Percentiles rank a stretch among this genome's conserved stretches.
Evolutionary conservation across 345 rosid species (phyloP).

Genomic region (Eucalyptus sp.): DNA sequence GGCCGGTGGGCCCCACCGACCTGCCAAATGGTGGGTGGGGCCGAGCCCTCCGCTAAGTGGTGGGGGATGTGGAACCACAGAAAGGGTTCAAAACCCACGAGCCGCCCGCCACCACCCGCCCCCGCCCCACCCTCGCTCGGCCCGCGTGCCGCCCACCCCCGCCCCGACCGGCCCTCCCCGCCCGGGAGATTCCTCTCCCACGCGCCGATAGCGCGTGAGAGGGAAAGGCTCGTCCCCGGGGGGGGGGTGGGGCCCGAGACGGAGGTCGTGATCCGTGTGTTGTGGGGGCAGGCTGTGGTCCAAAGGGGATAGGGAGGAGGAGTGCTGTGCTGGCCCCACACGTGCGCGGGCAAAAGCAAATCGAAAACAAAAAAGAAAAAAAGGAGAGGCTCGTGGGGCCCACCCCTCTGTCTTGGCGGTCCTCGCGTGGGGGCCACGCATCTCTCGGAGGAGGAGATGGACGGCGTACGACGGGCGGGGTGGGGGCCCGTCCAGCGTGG

Average conservation of each 20-base stretch:
- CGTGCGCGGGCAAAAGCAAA: neutral
- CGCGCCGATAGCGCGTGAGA: neutral
- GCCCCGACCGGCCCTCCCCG: neutral
- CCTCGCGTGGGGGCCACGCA: neutral
- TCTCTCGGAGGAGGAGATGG: neutral
- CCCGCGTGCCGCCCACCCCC: neutral
- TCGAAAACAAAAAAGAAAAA: rapidly evolving
- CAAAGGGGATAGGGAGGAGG: neutral
- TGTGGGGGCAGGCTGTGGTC: neutral
- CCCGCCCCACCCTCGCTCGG: neutral
- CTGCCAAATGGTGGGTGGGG: neutral
- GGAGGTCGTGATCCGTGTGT: neutral
- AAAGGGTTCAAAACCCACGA: neutral
- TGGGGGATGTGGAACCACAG: neutral
- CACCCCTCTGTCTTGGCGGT: neutral
- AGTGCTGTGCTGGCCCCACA: neutral
- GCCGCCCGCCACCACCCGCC: neutral
- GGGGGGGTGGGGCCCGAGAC: neutral
- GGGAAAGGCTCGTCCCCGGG: neutral
- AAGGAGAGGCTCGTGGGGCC: neutral
- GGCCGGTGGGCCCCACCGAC: neutral
- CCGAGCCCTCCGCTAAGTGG: neutral
- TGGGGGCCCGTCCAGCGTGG: neutral
- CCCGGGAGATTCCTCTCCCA: neutral
- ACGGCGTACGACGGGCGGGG: neutral